These are phyloP conservation scores for Podospora pseudoanserina DNA, from an alignment of 495 filamentous ascomycete species.

Conservation along the genomic window DNA sequence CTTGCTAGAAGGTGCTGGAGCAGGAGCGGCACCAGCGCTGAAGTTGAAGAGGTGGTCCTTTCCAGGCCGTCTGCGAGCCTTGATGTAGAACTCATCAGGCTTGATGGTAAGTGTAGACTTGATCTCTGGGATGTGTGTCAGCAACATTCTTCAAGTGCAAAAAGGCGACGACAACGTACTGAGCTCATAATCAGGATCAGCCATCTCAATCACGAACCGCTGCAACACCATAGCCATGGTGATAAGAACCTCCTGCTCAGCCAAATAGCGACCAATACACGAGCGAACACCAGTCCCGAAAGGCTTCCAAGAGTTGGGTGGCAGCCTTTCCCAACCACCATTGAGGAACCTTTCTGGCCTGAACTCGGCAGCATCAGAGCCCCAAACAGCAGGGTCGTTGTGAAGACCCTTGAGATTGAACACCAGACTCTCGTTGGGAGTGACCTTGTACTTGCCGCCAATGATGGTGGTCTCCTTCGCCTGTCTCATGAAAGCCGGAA, in stretches of 20 bases:
- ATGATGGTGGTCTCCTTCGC: constrained; percentile 15
- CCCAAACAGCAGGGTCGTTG: constrained; percentile 35
- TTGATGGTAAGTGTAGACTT: constrained; percentile 65
- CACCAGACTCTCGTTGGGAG: constrained; percentile 48
- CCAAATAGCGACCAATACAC: constrained; percentile 47
- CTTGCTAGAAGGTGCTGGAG: constrained; percentile 6
- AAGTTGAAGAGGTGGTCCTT: constrained; percentile 38
- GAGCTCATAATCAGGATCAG: constrained; percentile 56
- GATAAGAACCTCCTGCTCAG: constrained; percentile 51
- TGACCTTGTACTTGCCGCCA: constrained; percentile 59
- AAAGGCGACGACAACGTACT: constrained; percentile 10
- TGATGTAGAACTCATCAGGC: constrained; percentile 61
- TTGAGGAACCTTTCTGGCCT: constrained; percentile 53
- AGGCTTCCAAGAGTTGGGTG: constrained; percentile 48
- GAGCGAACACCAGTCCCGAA: constrained; percentile 46
- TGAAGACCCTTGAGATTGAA: constrained; percentile 51
- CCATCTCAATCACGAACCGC: constrained; percentile 47
- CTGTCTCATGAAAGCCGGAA: constrained; percentile 34
- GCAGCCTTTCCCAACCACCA: constrained; percentile 46
- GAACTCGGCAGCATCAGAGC: constrained; percentile 29
- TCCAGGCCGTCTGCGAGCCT: constrained; percentile 45
- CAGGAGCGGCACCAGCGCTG: constrained; percentile 7
- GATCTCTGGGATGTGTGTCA: constrained; percentile 29
- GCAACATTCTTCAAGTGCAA: background rate
- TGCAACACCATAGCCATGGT: constrained; percentile 48